A percentile compares a stretch with the other conserved stretches of the same genome.
Evolutionary conservation across 352 stramenopile genomes (phyloP).

Genomic region (Elongisporangium senticosum): DNA sequence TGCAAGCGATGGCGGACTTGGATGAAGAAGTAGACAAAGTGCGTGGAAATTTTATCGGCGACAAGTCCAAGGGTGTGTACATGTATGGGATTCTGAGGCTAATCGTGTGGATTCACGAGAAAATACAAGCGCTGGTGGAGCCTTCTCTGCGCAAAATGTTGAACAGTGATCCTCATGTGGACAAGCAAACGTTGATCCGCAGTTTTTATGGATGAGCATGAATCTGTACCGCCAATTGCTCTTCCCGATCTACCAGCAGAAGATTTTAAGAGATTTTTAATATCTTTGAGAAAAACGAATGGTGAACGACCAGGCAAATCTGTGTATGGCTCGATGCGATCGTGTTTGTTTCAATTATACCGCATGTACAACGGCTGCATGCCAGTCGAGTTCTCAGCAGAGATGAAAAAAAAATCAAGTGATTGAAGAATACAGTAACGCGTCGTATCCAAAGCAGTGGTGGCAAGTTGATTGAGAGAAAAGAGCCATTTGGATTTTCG

Average conservation of each 20-base stretch:
- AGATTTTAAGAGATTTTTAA: neutral
- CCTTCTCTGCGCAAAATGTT: neutral
- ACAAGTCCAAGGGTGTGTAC: neutral
- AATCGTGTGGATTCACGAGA: neutral
- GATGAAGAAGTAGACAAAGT: neutral
- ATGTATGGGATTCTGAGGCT: neutral
- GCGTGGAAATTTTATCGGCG: neutral
- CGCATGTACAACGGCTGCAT: neutral
- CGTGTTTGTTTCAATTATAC: neutral
- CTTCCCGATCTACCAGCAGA: neutral
- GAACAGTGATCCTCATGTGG: neutral
- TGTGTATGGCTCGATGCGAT: neutral
- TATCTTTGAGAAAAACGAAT: neutral
- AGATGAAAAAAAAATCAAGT: neutral
- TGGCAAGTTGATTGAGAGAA: conserved; percentile 5
- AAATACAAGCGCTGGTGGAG: neutral
- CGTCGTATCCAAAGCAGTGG: neutral
- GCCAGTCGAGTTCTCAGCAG: neutral
- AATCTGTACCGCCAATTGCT: neutral
- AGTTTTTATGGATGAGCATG: neutral
- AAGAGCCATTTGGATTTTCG: conserved; percentile 9
- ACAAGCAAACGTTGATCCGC: neutral
- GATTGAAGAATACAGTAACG: neutral
- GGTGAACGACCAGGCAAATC: neutral
- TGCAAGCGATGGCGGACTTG: neutral